These are phyloP conservation scores for Schrenkiella parvula DNA, from an alignment of 345 rosid genomes.

Conservation along the genomic window DNA sequence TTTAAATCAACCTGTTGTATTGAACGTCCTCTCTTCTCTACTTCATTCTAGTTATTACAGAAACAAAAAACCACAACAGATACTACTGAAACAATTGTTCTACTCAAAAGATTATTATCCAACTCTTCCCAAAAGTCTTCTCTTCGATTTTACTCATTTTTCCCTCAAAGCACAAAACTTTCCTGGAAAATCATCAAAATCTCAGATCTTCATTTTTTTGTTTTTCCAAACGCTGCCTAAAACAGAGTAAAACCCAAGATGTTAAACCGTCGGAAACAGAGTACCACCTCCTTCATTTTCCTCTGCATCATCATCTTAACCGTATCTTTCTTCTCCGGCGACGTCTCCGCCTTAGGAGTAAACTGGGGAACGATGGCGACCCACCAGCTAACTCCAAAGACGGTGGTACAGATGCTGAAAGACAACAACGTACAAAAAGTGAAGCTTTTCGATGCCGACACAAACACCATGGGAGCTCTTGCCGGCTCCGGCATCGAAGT, in stretches of 20 bases:
- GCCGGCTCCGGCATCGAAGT: conserved; percentile 73
- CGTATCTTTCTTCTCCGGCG: not conserved
- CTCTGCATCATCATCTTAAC: conserved; percentile 5
- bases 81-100: not conserved
- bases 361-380: conserved; percentile 89
- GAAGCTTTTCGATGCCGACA: conserved; percentile 82
- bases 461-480: conserved; percentile 61
- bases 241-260: conserved; percentile 17
- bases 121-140: not conserved
- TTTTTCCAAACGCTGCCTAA: not conserved
- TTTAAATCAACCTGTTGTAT: not conserved
- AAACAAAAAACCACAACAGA: not conserved
- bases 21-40: not conserved
- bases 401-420: conserved; percentile 68
- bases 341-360: conserved; percentile 50
- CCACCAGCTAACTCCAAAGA: conserved; percentile 58
- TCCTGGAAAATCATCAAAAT: not conserved
- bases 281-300: not conserved
- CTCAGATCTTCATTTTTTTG: not conserved
- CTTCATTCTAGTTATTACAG: not conserved
- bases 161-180: not conserved
- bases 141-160: not conserved
- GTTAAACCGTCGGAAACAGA: not conserved
- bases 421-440: conserved; percentile 80
- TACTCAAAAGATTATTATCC: not conserved